Evolutionary conservation across 805 yeast species (phyloP).

Genomic region (Candida tallmaniae): DNA sequence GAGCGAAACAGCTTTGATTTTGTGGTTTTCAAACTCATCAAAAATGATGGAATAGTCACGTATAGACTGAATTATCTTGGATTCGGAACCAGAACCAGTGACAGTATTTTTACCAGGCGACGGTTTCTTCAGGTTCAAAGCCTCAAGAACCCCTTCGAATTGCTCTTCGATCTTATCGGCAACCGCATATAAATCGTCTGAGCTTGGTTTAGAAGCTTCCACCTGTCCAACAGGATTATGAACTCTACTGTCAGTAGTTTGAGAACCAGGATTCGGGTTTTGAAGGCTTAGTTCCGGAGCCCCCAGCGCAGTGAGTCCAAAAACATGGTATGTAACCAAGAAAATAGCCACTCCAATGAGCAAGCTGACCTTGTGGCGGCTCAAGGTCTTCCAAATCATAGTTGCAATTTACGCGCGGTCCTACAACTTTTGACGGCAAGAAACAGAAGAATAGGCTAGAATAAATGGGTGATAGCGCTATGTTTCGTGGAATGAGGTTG

Average conservation of each 20-base stretch:
- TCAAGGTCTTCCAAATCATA: slow-evolving; percentile 3
- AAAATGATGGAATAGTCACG: slow-evolving; percentile 29
- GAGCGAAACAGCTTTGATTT: slow-evolving; percentile 37
- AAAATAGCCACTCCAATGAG: neutral
- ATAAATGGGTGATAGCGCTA: too few relatives aligned
- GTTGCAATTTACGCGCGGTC: too few relatives aligned
- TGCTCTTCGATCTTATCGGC: slow-evolving; percentile 1
- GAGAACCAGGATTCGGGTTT: too few relatives aligned
- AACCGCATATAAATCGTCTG: neutral
- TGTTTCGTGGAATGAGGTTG: too few relatives aligned
- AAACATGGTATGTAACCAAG: neutral
- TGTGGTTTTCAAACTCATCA: slow-evolving; percentile 26
- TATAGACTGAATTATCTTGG: slow-evolving; percentile 3
- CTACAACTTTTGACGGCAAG: too few relatives aligned
- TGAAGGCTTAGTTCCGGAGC: too few relatives aligned
- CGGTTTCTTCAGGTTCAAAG: neutral
- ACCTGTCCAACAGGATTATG: slow-evolving; percentile 6
- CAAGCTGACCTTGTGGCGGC: slow-evolving; percentile 3
- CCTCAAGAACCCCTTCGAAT: neutral
- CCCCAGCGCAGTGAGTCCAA: too few relatives aligned
- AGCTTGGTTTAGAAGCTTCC: slow-evolving; percentile 2
- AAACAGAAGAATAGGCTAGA: too few relatives aligned
- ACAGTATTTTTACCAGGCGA: neutral
- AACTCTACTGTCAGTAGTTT: slow-evolving; percentile 2
- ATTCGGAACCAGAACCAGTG: neutral